Conservation (phyloP, 352 stramenopile species). For the Pythium myriotylum region DNA sequence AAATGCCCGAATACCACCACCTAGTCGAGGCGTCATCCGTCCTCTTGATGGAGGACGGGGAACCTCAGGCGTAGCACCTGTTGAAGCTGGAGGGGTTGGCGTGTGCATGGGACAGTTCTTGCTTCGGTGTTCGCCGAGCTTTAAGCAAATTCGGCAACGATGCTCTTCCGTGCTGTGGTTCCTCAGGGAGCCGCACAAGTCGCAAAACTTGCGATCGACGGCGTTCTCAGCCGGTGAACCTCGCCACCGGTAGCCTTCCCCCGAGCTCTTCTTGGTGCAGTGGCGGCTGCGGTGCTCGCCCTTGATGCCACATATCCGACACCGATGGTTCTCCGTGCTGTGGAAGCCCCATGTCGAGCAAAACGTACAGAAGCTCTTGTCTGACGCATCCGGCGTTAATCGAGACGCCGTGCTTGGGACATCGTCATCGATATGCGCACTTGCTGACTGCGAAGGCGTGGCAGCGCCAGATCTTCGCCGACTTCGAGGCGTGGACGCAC, state of each 20-base stretch:
- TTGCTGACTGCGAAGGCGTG: conserved; percentile 10
- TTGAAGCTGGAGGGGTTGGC: not conserved
- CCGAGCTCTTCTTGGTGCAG: conserved; percentile 33
- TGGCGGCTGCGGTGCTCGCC: conserved; percentile 61
- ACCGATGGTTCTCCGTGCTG: conserved; percentile 60
- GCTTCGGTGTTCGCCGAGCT: conserved; percentile 63
- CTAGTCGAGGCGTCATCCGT: conserved; percentile 5
- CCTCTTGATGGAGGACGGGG: conserved; percentile 7
- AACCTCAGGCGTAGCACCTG: not conserved
- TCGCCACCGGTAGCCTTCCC: conserved; percentile 42
- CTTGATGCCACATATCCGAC: conserved; percentile 52
- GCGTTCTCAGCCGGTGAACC: conserved; percentile 43
- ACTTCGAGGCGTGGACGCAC: conserved; percentile 12
- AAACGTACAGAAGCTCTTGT: conserved; percentile 61
- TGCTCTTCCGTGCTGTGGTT: conserved; percentile 65
- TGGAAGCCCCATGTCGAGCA: conserved; percentile 60
- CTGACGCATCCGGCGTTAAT: conserved; percentile 26
- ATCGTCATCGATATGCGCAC: not conserved
- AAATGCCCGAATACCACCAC: conserved; percentile 25
- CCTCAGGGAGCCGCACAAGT: conserved; percentile 53
- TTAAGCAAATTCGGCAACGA: conserved; percentile 63
- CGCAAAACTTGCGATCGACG: conserved; percentile 55
- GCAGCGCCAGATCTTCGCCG: conserved; percentile 1
- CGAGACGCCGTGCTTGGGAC: conserved; percentile 10
- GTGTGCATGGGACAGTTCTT: conserved; percentile 56